A percentile compares a stretch with the other conserved stretches of the same genome.
Conservation (phyloP, 495 filamentous ascomycete species). For the Aspergillus indologenus region DNA sequence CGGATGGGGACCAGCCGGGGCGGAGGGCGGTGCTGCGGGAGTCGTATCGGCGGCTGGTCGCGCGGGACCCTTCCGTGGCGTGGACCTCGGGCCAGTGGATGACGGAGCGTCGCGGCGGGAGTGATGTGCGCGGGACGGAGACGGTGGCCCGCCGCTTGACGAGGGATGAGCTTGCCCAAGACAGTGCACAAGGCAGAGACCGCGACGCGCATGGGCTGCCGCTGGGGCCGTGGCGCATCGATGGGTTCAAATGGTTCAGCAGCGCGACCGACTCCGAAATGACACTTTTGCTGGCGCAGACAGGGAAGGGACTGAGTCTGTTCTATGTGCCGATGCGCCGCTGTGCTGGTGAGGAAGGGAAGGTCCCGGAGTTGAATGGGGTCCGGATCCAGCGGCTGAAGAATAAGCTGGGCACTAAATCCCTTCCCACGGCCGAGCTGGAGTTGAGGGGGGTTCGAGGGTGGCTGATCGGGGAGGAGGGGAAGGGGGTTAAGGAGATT, state of each 20-base stretch:
- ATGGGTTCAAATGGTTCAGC: slow-evolving; percentile 77
- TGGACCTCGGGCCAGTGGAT: slow-evolving; percentile 87
- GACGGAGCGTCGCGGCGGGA: slow-evolving; percentile 75
- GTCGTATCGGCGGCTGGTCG: not conserved
- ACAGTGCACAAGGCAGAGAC: not conserved
- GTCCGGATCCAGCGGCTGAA: slow-evolving; percentile 67
- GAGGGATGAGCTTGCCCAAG: slow-evolving; percentile 24
- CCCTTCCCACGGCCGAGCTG: slow-evolving; percentile 68
- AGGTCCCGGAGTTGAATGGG: slow-evolving; percentile 45
- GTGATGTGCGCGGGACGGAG: slow-evolving; percentile 70
- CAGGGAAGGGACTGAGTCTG: slow-evolving; percentile 52
- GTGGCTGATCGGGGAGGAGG: slow-evolving; percentile 60
- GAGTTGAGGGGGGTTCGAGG: slow-evolving; percentile 59
- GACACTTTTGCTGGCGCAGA: slow-evolving; percentile 68
- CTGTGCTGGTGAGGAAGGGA: slow-evolving; percentile 27
- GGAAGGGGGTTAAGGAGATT: slow-evolving; percentile 64
- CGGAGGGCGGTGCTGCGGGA: not conserved
- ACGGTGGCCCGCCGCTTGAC: slow-evolving; percentile 32
- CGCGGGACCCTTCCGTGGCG: not conserved
- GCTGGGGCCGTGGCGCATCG: slow-evolving; percentile 44
- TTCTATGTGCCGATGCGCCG: slow-evolving; percentile 64
- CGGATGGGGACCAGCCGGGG: not conserved
- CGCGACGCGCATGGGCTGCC: slow-evolving; percentile 12
- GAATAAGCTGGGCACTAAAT: slow-evolving; percentile 65
- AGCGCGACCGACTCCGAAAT: slow-evolving; percentile 70